Percentiles rank a stretch among this genome's conserved stretches.
phyloP scores from a whole-genome alignment of 805 yeast species.

The Zygotorulaspora chibaensis region DNA sequence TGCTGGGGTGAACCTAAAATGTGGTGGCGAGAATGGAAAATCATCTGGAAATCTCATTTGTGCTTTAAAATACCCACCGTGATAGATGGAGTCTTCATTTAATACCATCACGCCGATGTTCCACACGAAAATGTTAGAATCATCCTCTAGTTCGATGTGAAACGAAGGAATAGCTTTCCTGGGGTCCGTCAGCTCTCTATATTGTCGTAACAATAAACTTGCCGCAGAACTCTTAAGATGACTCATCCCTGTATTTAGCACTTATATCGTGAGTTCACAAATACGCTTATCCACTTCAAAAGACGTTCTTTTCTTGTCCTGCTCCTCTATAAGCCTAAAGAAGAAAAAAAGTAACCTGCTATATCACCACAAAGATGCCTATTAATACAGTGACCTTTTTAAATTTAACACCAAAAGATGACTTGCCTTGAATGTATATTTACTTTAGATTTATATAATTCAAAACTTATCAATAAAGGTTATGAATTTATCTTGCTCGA shows the following conservation, averaged over 20 bases:
- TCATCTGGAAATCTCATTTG: conserved; percentile 90
- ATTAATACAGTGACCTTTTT: not conserved
- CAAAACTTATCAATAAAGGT: no score
- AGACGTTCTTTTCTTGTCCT: not conserved
- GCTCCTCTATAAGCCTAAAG: not conserved
- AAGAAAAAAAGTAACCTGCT: not conserved
- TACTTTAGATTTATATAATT: no score
- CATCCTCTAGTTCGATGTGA: conserved; percentile 65
- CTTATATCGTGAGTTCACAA: not conserved
- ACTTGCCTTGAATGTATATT: not conserved
- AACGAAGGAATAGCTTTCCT: conserved; percentile 70
- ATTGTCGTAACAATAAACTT: conserved; percentile 86
- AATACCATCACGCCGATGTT: conserved; percentile 90
- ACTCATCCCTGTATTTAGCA: conserved; percentile 18
- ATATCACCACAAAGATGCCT: not conserved
- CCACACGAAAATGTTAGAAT: conserved; percentile 59
- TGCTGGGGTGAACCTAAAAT: conserved; percentile 86
- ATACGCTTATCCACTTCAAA: not conserved
- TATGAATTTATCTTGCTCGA: no score
- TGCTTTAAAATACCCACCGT: conserved; percentile 92
- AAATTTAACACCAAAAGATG: not conserved
- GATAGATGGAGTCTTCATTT: conserved; percentile 82
- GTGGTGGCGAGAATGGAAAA: conserved; percentile 90
- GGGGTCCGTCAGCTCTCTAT: conserved; percentile 88
- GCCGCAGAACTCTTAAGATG: conserved; percentile 57